Evolutionary conservation across 495 filamentous ascomycete species (phyloP).

Genomic region (Lineolata rhizophorae): DNA sequence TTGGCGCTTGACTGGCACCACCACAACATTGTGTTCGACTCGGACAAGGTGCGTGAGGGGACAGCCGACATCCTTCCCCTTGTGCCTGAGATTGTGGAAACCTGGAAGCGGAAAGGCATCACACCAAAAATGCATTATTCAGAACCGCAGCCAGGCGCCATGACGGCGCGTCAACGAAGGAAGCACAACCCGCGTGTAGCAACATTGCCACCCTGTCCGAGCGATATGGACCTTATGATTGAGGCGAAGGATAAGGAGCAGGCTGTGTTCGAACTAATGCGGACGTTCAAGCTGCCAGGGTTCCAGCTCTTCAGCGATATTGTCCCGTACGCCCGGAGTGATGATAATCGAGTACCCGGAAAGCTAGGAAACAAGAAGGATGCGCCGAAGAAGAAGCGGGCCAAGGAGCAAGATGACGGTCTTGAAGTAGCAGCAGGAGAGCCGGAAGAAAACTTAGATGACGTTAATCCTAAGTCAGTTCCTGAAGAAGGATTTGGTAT

Average conservation of each 20-base stretch:
- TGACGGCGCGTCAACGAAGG: slow-evolving; percentile 52
- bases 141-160: slow-evolving; percentile 50
- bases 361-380: slow-evolving; percentile 25
- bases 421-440: slow-evolving; percentile 27
- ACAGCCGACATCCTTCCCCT: slow-evolving; percentile 59
- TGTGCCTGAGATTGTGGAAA: slow-evolving; percentile 52
- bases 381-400: slow-evolving; percentile 14
- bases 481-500: slow-evolving; percentile 57
- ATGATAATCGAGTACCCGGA: slow-evolving; percentile 44
- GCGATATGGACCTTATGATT: slow-evolving; percentile 88
- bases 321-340: slow-evolving; percentile 49
- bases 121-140: slow-evolving; percentile 95
- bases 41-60: slow-evolving; percentile 51
- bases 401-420: slow-evolving; percentile 22
- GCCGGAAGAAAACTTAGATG: slow-evolving; percentile 17
- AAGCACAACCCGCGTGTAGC: slow-evolving; percentile 65
- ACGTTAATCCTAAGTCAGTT: slow-evolving; percentile 19
- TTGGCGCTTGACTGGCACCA: slow-evolving; percentile 88
- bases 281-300: slow-evolving; percentile 61
- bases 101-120: slow-evolving; percentile 72
- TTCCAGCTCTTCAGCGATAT: slow-evolving; percentile 57
- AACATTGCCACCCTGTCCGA: slow-evolving; percentile 59
- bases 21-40: slow-evolving; percentile 80
- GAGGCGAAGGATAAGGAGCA: slow-evolving; percentile 98
- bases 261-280: slow-evolving; percentile 86